Conservation (phyloP, 2,329 filamentous ascomycete species). For the Lomentospora prolificans region DNA sequence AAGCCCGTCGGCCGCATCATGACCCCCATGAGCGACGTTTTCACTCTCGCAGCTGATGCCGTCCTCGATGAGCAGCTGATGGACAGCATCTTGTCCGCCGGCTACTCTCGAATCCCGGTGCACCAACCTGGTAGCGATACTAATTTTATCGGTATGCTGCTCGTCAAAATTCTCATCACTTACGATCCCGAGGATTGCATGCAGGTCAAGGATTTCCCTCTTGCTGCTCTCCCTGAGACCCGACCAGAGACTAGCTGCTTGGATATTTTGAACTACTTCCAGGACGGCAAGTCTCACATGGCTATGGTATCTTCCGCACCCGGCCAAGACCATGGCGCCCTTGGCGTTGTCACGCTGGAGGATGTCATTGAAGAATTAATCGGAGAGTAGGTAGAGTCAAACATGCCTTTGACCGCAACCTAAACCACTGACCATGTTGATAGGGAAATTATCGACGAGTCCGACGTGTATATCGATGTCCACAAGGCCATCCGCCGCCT, state of each 20-base stretch:
- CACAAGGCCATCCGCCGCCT: constrained; percentile 94
- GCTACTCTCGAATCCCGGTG: constrained; percentile 93
- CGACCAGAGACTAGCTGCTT: constrained; percentile 91
- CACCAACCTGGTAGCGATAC: constrained; percentile 72
- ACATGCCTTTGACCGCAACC: too few species aligned
- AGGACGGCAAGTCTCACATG: constrained; percentile 99
- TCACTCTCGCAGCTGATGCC: constrained; percentile 91
- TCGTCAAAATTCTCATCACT: constrained; percentile 97
- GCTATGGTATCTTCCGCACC: constrained; percentile 85
- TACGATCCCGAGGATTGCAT: constrained; percentile 93
- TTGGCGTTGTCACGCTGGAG: constrained; percentile 91
- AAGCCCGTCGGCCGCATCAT: constrained; percentile 93
- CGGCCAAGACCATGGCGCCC: constrained; percentile 79
- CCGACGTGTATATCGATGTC: constrained; percentile 94
- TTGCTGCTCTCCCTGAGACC: constrained; percentile 92
- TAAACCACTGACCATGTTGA: constrained; percentile 15
- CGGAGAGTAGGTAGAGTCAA: constrained; percentile 88
- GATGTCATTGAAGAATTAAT: constrained; percentile 98
- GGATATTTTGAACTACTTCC: constrained; percentile 99
- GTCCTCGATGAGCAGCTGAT: constrained; percentile 89
- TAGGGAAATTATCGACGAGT: constrained; percentile 97
- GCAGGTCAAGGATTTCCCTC: constrained; percentile 77
- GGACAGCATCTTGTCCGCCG: constrained; percentile 84
- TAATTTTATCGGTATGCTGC: constrained; percentile 94
- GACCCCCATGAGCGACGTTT: constrained; percentile 97